Percentiles rank a stretch among this genome's conserved stretches.
Evolutionary conservation across 306 rosid genomes (phyloP).

Genomic region (Calophaca sinica): DNA sequence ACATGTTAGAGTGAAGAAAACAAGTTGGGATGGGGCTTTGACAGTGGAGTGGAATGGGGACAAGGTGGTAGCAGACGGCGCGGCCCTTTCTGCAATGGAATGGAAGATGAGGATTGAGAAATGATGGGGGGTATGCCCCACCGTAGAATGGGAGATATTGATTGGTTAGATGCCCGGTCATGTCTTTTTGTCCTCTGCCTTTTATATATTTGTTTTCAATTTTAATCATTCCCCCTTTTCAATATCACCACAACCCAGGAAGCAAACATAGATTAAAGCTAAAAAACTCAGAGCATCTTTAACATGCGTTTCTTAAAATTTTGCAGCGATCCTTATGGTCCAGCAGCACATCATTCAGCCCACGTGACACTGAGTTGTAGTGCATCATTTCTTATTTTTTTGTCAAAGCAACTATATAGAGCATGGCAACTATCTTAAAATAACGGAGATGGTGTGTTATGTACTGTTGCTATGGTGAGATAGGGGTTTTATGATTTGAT

Average conservation of each 20-base stretch:
- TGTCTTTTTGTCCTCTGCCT: slow-evolving; percentile 47
- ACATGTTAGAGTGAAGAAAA: not conserved
- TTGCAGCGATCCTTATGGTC: no score
- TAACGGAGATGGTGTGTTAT: no score
- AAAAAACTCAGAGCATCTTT: no score
- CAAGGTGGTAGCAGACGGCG: slow-evolving; percentile 54
- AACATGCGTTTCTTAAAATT: no score
- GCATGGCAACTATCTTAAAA: no score
- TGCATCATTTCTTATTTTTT: no score
- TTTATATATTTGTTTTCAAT: slow-evolving; percentile 22
- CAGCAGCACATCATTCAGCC: no score
- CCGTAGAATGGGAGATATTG: slow-evolving; percentile 27
- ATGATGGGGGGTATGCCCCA: slow-evolving; percentile 44
- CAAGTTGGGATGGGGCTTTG: slow-evolving; percentile 44
- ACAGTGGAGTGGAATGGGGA: slow-evolving; percentile 44
- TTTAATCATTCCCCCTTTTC: slow-evolving; percentile 34
- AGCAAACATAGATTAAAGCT: no score
- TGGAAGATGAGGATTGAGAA: slow-evolving; percentile 13
- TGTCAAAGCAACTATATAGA: no score
- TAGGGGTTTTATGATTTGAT: slow-evolving; percentile 6
- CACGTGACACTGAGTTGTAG: no score
- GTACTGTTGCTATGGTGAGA: not conserved
- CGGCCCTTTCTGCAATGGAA: slow-evolving; percentile 42
- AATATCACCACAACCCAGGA: not conserved
- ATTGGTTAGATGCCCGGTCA: slow-evolving; percentile 38